Percentiles rank a stretch among this genome's conserved stretches.
phyloP scores from a whole-genome alignment of 2,329 filamentous ascomycete species.

The Fusarium sp. region DNA sequence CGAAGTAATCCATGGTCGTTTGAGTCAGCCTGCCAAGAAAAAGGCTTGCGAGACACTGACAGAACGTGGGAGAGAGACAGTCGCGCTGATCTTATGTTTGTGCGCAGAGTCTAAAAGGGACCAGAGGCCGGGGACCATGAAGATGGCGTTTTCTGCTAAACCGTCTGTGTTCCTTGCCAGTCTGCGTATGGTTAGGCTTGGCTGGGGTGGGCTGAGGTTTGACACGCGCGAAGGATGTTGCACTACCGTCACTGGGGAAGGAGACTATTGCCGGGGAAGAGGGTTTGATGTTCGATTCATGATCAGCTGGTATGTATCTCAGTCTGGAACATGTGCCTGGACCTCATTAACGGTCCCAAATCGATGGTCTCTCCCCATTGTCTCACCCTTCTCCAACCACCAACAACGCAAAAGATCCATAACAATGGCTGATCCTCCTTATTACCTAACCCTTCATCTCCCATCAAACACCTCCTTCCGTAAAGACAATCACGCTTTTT shows the following conservation, averaged over 20 bases:
- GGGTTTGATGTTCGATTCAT: neutral
- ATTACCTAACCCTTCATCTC: neutral
- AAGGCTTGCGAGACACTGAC: neutral
- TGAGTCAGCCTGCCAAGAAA: neutral
- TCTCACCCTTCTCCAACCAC: neutral
- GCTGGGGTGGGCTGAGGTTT: neutral
- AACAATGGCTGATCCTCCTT: neutral
- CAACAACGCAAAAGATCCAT: neutral
- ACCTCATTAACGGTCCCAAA: neutral
- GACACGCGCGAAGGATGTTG: neutral
- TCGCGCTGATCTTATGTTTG: neutral
- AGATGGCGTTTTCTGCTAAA: neutral
- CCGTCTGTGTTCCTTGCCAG: neutral
- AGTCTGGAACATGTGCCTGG: neutral
- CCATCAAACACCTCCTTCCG: neutral
- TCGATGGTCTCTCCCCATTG: neutral
- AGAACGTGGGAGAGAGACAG: neutral
- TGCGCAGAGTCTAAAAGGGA: neutral
- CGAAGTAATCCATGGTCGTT: constrained; percentile 44
- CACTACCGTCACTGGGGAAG: neutral
- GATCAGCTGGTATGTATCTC: neutral
- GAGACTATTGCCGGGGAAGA: neutral
- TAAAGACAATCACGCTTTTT: neutral
- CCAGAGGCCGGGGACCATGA: neutral
- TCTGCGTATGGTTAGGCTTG: neutral